These are phyloP conservation scores for Rhizopogon vinicolor DNA, from an alignment of 768 basidiomycete genomes.

Conservation along the genomic window DNA sequence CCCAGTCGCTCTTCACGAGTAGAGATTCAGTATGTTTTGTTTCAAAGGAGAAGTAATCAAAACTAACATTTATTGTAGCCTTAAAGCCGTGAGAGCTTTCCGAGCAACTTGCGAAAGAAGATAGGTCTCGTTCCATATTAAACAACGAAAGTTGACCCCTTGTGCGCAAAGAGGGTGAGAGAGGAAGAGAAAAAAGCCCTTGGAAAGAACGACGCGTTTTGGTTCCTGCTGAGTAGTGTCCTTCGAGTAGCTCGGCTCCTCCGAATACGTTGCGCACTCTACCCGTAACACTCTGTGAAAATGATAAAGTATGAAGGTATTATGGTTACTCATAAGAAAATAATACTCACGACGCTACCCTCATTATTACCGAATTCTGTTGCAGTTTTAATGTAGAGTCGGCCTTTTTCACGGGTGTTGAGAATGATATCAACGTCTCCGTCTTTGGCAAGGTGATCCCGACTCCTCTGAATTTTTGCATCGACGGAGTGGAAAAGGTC, in stretches of 20 bases:
- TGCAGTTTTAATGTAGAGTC: constrained; percentile 73
- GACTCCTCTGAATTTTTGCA: constrained; percentile 55
- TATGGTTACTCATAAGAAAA: background rate
- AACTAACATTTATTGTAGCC: constrained; percentile 74
- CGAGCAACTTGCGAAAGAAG: constrained; percentile 67
- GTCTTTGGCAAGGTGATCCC: constrained; percentile 44
- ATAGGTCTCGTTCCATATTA: constrained; percentile 75
- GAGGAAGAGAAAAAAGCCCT: constrained; percentile 58
- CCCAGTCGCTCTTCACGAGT: constrained; percentile 32
- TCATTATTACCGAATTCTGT: constrained; percentile 94
- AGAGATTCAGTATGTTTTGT: background rate
- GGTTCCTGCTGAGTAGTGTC: constrained; percentile 79
- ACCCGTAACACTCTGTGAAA: constrained; percentile 64
- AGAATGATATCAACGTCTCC: constrained; percentile 81
- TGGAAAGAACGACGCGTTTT: constrained; percentile 83
- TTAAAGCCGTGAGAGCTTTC: constrained; percentile 63
- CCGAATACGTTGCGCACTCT: constrained; percentile 87
- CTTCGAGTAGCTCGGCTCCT: constrained; percentile 84
- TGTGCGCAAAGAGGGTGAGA: constrained; percentile 58
- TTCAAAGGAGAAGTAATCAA: constrained; percentile 36
- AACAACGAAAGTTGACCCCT: constrained; percentile 69
- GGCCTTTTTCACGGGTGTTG: constrained; percentile 68
- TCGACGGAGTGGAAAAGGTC: constrained; percentile 74
- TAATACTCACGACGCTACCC: constrained; percentile 75
- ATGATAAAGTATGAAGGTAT: background rate